Evolutionary conservation across 108 stramenopile genomes (phyloP).

Genomic region (Cyclotella kingstonii): DNA sequence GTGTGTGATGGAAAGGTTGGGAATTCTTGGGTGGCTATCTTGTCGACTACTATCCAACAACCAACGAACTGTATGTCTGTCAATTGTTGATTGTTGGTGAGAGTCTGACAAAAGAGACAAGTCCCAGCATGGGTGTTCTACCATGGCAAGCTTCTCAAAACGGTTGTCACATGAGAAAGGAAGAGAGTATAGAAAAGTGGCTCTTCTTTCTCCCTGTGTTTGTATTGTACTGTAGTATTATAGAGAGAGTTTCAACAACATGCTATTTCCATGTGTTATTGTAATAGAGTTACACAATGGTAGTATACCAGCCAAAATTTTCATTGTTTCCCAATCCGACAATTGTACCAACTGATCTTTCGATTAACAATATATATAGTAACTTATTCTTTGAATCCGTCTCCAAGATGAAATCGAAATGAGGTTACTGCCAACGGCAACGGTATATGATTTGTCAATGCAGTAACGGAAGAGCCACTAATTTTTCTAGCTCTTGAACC

Average conservation of each 20-base stretch:
- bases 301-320: neutral
- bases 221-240: neutral
- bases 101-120: no score
- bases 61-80: neutral
- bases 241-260: neutral
- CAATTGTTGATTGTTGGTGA: no score
- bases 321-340: neutral
- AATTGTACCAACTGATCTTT: conserved; percentile 4
- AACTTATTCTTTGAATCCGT: conserved; percentile 10
- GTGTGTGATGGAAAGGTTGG: neutral
- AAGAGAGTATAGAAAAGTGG: no score
- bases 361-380: conserved; percentile 14
- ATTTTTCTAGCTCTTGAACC: neutral
- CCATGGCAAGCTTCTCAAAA: no score
- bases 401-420: conserved; percentile 12
- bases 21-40: neutral
- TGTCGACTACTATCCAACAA: neutral
- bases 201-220: no score
- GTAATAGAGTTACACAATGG: neutral
- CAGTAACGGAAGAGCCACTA: no score
- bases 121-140: no score
- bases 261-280: neutral
- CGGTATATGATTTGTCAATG: no score
- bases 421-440: no score
- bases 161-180: no score